These are phyloP conservation scores for Magnusiomyces paraingens DNA, from an alignment of 1,139 yeast genomes.

Conservation along the genomic window DNA sequence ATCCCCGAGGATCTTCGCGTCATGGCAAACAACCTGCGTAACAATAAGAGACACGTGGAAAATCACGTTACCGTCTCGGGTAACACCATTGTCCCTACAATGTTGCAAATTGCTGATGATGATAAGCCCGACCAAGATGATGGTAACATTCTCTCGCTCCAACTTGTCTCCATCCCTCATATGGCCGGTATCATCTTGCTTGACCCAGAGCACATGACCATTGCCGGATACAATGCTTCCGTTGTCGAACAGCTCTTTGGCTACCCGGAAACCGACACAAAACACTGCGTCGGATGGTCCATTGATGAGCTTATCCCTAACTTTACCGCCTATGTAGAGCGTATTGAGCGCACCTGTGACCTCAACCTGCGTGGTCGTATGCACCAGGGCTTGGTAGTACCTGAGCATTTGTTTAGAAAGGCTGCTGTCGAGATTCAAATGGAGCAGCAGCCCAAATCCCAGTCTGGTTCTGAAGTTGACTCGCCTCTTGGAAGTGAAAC, in stretches of 20 bases:
- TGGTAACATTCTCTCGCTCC: conserved; percentile 6
- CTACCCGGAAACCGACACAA: conserved; percentile 31
- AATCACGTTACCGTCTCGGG: conserved; percentile 16
- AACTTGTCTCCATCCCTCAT: conserved; percentile 54
- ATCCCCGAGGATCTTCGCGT: conserved; percentile 15
- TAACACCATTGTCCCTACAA: conserved; percentile 13
- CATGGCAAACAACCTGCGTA: conserved; percentile 8
- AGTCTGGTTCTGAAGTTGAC: too few species aligned
- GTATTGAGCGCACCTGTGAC: conserved; percentile 38
- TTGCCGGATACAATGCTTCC: conserved; percentile 69
- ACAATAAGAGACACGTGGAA: conserved; percentile 8
- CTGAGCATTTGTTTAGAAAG: conserved; percentile 83
- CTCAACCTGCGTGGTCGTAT: conserved; percentile 12
- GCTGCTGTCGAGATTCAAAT: conserved; percentile 30
- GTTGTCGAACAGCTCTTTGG: conserved; percentile 79
- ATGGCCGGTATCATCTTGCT: conserved; percentile 81
- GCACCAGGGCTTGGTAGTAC: conserved; percentile 57
- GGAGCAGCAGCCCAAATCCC: conserved; percentile 1
- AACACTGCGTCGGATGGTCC: conserved; percentile 42
- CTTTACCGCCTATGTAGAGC: conserved; percentile 48
- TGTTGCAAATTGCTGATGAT: conserved; percentile 2
- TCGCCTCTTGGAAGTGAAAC: neutral
- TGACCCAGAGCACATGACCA: conserved; percentile 37
- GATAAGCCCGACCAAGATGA: neutral
- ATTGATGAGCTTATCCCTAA: conserved; percentile 60